These are phyloP conservation scores for Protostelium mycophagum DNA, from an alignment of 78 protist species.

Conservation along the genomic window DNA sequence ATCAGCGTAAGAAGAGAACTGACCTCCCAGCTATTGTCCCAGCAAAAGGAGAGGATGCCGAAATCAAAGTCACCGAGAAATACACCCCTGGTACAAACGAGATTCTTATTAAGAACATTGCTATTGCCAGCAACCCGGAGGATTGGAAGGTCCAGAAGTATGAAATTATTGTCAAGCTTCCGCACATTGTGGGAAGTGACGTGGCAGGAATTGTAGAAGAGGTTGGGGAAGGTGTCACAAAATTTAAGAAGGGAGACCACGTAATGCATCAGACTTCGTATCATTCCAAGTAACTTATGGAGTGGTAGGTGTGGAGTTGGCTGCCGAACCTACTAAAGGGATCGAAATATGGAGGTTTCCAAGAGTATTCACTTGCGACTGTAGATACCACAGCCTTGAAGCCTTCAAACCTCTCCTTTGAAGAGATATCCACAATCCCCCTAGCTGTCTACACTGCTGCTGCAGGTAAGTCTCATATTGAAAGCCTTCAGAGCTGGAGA, in stretches of 20 bases:
- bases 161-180: neutral
- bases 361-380: neutral
- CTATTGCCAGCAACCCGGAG: neutral
- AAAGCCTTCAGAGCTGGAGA: neutral
- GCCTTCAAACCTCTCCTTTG: neutral
- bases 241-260: neutral
- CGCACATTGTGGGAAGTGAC: neutral
- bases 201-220: neutral
- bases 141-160: neutral
- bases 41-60: neutral
- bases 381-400: neutral
- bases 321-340: neutral
- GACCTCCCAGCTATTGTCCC: neutral
- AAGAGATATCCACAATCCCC: neutral
- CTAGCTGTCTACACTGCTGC: neutral
- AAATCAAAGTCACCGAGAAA: neutral
- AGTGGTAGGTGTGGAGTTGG: neutral
- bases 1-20: too few relatives aligned
- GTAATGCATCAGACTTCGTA: neutral
- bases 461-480: neutral
- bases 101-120: neutral
- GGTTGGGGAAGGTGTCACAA: neutral
- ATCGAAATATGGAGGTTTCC: neutral
- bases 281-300: too few relatives aligned
- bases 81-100: neutral